Evolutionary conservation across 2,329 filamentous ascomycete species (phyloP), one percentile per base, ranked within the genome.

Genomic region (Fusarium poae): DNA sequence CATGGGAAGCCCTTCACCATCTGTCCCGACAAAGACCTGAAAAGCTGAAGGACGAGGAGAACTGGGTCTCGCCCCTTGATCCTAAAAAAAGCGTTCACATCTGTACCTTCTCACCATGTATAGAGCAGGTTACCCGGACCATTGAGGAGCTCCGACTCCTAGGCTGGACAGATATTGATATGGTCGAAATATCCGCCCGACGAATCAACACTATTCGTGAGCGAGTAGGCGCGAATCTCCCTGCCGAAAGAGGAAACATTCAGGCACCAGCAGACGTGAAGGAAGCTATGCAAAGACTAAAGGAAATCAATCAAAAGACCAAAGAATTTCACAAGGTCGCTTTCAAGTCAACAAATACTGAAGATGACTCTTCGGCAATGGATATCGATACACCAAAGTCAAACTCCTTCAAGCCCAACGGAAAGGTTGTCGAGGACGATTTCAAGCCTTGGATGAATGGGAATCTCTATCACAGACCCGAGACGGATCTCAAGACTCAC

Each of bases 41-140:
- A 11, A 78, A 74, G 44, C 62, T 61, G 8, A 72, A 57, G 30
- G 67, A 68, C 21, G 51, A 68, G 20, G 70, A 54, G 71, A 59
- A 39, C 10, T 89, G 86, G 82, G 76, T 85, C 18, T 90, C 88
- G 1, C 85, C 88, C 1, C 84, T 98, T 13, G 90, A 96, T 70
- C 89, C 92, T 0, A 84, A 85, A n/a, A 85, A 87, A 42, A 86
- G 91, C 7, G 88, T 91, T 2, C 86, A 96, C 75, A 86, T 99
- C 56, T 99, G 96, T 82, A 97, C 94, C 1, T 99, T 99, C 81
- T 97, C 92, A 2, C 96, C 96, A 0, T 99, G 96, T 79, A 97
- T 99, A 70, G 96, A 99, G 80, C 96, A 99, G 82, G 95, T 97
- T 23, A 93, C 92, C 54, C 88, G 90, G 57, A 98, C 96, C 0